These are phyloP conservation scores for Coemansia sp. DNA, from an alignment of 192 early-diverging fungal genomes.

Conservation along the genomic window DNA sequence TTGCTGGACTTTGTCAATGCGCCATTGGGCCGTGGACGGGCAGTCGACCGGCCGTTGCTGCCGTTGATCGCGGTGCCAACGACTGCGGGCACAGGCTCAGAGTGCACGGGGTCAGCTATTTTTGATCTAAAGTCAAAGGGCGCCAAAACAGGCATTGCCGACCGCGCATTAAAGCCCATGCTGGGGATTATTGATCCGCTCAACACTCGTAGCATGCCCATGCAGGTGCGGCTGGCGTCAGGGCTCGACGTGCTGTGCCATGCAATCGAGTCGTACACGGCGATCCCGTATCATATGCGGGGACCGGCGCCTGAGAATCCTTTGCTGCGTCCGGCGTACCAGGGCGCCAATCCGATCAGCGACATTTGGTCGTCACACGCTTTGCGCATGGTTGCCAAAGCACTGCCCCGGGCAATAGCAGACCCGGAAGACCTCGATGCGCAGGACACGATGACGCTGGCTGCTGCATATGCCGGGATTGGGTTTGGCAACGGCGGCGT, in stretches of 20 bases:
- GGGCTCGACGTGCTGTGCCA: conserved; percentile 92
- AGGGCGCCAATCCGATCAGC: conserved; percentile 90
- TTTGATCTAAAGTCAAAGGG: conserved; percentile 82
- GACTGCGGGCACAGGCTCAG: conserved; percentile 76
- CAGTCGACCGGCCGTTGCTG: conserved; percentile 69
- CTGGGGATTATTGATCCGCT: conserved; percentile 86
- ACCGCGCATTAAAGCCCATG: conserved; percentile 77
- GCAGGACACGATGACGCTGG: conserved; percentile 84
- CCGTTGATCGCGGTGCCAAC: conserved; percentile 78
- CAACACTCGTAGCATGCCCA: conserved; percentile 84
- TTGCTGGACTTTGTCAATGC: conserved; percentile 92
- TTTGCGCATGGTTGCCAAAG: conserved; percentile 76
- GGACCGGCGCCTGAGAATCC: conserved; percentile 79
- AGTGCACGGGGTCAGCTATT: conserved; percentile 92
- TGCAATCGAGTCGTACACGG: conserved; percentile 89
- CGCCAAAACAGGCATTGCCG: conserved; percentile 90
- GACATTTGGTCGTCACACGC: conserved; percentile 86
- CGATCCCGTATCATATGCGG: conserved; percentile 78
- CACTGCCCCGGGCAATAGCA: conserved; percentile 71
- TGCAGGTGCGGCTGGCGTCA: conserved; percentile 79
- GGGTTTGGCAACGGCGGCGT: conserved; percentile 89
- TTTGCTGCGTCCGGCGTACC: conserved; percentile 82
- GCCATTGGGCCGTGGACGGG: conserved; percentile 82
- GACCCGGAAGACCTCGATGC: conserved; percentile 67
- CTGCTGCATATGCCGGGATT: conserved; percentile 87